phyloP scores from a whole-genome alignment of 2,329 filamentous ascomycete genomes.

The Cladophialophora psammophila region DNA sequence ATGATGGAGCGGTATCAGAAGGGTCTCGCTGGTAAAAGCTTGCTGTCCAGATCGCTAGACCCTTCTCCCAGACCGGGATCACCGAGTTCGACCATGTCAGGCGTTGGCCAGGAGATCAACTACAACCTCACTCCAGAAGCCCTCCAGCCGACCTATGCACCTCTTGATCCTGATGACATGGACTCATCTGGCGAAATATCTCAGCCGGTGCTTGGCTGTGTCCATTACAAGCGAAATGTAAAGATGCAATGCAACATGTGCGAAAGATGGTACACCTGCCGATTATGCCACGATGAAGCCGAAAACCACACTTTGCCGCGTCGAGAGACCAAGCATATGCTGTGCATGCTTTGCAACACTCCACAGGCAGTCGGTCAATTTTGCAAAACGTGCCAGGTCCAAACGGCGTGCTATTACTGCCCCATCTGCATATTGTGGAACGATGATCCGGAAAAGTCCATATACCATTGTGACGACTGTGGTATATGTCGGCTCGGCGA shows the following conservation, averaged over 20 bases:
- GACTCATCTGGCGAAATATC: slow-evolving; percentile 56
- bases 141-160: slow-evolving; percentile 71
- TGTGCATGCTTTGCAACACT: slow-evolving; percentile 93
- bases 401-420: slow-evolving; percentile 90
- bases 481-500: slow-evolving; percentile 92
- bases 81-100: slow-evolving; percentile 44
- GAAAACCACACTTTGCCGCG: slow-evolving; percentile 83
- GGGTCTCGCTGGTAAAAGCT: slow-evolving; percentile 39
- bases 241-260: slow-evolving; percentile 94
- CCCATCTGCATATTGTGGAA: slow-evolving; percentile 97
- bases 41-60: slow-evolving; percentile 39
- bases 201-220: slow-evolving; percentile 73
- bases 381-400: slow-evolving; percentile 77
- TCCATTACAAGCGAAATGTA: slow-evolving; percentile 94
- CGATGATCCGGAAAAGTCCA: slow-evolving; percentile 85
- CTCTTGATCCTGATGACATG: slow-evolving; percentile 46
- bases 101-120: slow-evolving; percentile 42
- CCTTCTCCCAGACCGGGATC: slow-evolving; percentile 42
- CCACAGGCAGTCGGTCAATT: slow-evolving; percentile 81
- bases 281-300: slow-evolving; percentile 86
- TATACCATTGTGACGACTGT: slow-evolving; percentile 96
- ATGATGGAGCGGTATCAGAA: slow-evolving; percentile 71
- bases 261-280: slow-evolving; percentile 90
- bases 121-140: slow-evolving; percentile 62
- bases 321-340: slow-evolving; percentile 88